phyloP scores from a whole-genome alignment of 164 flowering plant genomes.

The Pachysandra terminalis region DNA sequence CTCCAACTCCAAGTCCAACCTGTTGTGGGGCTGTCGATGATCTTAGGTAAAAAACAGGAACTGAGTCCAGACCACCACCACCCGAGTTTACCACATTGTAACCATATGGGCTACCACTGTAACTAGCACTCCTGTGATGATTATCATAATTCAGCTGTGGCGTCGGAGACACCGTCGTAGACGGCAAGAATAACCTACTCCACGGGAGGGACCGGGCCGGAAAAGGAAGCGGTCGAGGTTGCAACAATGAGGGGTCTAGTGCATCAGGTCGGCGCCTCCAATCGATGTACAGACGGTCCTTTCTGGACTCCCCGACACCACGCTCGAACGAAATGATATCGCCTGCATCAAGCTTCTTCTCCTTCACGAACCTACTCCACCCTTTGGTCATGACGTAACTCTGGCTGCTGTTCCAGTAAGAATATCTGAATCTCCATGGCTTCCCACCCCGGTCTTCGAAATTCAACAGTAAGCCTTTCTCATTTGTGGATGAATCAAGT shows the following conservation, averaged over 20 bases:
- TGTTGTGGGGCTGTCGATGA: constrained; percentile 21
- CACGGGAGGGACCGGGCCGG: constrained; percentile 28
- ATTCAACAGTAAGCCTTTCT: constrained; percentile 71
- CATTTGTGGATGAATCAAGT: constrained; percentile 60
- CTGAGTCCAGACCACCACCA: background rate
- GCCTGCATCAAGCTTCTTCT: constrained; percentile 89
- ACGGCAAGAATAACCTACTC: constrained; percentile 28
- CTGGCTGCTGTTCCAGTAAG: constrained; percentile 98
- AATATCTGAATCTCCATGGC: constrained; percentile 87
- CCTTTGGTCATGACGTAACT: constrained; percentile 99
- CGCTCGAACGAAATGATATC: constrained; percentile 87
- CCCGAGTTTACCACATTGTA: constrained; percentile 24
- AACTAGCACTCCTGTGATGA: constrained; percentile 2
- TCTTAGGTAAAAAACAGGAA: constrained; percentile 27
- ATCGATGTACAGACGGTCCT: constrained; percentile 64
- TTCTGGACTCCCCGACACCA: constrained; percentile 48
- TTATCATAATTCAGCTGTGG: constrained; percentile 20
- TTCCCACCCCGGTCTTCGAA: constrained; percentile 85
- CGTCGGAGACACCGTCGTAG: constrained; percentile 5
- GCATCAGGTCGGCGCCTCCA: constrained; percentile 72
- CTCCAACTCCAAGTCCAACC: constrained; percentile 13
- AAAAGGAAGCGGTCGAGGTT: constrained; percentile 11
- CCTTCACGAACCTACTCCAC: constrained; percentile 96
- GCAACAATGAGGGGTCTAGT: constrained; percentile 17
- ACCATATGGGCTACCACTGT: constrained; percentile 7